These are phyloP conservation scores for Acephala macrosclerotiorum DNA, from an alignment of 2,329 filamentous ascomycete species.

Conservation along the genomic window DNA sequence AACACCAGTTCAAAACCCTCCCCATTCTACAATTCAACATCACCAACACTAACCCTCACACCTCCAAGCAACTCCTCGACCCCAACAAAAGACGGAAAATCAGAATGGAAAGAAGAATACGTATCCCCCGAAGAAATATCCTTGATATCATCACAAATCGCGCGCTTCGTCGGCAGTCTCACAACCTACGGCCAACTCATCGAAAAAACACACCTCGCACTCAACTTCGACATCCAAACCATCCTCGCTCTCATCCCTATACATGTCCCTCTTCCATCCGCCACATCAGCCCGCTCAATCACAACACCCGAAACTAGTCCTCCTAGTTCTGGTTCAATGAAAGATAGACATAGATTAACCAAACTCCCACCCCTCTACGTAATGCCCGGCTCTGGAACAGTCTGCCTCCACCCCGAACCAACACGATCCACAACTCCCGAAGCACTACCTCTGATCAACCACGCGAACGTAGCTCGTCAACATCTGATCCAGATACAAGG, in stretches of 20 bases:
- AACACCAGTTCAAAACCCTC: neutral
- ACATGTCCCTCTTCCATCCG: neutral
- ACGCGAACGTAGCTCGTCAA: neutral
- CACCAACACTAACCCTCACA: neutral
- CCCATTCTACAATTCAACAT: neutral
- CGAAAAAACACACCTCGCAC: neutral
- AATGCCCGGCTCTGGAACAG: neutral
- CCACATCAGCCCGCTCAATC: no score
- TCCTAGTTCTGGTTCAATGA: neutral
- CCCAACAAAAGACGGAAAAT: neutral
- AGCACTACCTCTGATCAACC: neutral
- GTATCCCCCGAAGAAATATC: neutral
- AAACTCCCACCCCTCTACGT: neutral
- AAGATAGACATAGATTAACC: neutral
- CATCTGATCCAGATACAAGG: neutral
- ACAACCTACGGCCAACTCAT: constrained; percentile 1
- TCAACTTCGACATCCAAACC: neutral
- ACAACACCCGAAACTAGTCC: neutral
- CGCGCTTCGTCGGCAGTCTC: neutral
- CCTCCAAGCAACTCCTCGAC: neutral
- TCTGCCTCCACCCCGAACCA: neutral
- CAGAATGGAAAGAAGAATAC: neutral
- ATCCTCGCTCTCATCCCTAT: neutral
- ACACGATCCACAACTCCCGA: neutral
- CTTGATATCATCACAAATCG: neutral